phyloP scores from a whole-genome alignment of 176 grass and related monocot species.

The Aegilops longissima region DNA sequence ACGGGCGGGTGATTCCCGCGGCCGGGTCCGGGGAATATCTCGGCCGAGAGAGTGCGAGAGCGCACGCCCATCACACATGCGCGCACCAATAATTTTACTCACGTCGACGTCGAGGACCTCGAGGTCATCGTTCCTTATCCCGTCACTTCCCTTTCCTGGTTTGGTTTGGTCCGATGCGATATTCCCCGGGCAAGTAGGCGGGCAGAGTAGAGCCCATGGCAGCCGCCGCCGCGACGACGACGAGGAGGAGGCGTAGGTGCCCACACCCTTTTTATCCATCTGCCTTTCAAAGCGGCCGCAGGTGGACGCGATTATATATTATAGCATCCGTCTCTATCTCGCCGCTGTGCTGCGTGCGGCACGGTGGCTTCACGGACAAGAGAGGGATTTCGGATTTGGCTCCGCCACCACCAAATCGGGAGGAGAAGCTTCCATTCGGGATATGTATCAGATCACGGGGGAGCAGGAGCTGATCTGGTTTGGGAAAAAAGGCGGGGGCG shows the following conservation, averaged over 20 bases:
- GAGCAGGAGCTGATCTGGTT: not conserved
- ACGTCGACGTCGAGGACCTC: not conserved
- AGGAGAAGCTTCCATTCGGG: not conserved
- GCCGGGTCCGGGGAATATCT: not conserved
- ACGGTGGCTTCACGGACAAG: not conserved
- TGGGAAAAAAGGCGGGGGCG: not conserved
- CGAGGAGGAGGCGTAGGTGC: not conserved
- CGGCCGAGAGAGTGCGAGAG: no score
- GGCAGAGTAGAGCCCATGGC: conserved; percentile 14
- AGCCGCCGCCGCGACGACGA: not conserved
- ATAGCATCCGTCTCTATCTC: not conserved
- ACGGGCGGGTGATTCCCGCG: not conserved
- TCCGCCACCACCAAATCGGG: not conserved
- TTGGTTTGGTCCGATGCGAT: not conserved
- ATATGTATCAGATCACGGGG: not conserved
- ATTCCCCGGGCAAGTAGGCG: not conserved
- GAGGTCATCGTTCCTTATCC: conserved; percentile 37
- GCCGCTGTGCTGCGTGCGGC: not conserved
- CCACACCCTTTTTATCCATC: conserved; percentile 21
- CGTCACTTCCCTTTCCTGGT: not conserved
- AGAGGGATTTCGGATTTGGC: not conserved
- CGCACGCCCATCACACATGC: not conserved
- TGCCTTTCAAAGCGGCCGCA: conserved; percentile 20
- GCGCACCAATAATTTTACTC: conserved; percentile 31
- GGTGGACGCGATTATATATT: not conserved